Evolutionary conservation across 345 rosid genomes (phyloP).

Genomic region (Gossypium australe): DNA sequence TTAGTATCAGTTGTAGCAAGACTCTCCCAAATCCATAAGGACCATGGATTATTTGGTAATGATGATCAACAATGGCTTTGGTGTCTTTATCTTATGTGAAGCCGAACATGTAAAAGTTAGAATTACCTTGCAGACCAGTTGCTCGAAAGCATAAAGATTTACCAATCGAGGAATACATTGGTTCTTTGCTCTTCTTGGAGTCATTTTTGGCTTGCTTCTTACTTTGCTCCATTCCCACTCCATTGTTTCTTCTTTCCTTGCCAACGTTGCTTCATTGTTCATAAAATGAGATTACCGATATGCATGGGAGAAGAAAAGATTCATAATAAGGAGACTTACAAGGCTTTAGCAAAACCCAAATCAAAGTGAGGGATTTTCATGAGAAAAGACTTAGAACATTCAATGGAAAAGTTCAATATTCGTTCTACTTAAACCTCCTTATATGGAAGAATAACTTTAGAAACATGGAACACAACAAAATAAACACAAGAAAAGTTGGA

Average conservation of each 20-base stretch:
- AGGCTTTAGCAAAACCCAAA: not conserved
- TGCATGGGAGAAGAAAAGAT: no score
- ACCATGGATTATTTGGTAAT: no score
- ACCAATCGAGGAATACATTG: not conserved
- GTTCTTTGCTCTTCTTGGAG: not conserved
- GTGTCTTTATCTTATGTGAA: no score
- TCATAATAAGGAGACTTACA: not conserved
- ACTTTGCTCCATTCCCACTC: not conserved
- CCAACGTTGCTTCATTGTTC: not conserved
- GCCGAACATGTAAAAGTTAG: no score
- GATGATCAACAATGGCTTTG: no score
- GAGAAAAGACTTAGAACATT: not conserved
- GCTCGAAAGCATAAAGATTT: not conserved
- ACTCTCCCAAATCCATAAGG: no score
- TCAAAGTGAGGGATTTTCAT: not conserved
- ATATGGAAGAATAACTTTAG: not conserved
- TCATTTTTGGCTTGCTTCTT: not conserved
- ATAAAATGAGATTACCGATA: no score
- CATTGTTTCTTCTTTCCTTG: not conserved
- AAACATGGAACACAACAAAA: not conserved
- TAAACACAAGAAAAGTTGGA: not conserved
- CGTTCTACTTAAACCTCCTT: not conserved
- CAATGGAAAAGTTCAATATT: not conserved
- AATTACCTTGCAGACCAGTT: no score
- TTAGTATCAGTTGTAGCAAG: no score